Percentiles rank a stretch among this genome's conserved stretches.
Evolutionary conservation across 116 monocot genomes (phyloP).

Genomic region (Cymodocea nodosa): DNA sequence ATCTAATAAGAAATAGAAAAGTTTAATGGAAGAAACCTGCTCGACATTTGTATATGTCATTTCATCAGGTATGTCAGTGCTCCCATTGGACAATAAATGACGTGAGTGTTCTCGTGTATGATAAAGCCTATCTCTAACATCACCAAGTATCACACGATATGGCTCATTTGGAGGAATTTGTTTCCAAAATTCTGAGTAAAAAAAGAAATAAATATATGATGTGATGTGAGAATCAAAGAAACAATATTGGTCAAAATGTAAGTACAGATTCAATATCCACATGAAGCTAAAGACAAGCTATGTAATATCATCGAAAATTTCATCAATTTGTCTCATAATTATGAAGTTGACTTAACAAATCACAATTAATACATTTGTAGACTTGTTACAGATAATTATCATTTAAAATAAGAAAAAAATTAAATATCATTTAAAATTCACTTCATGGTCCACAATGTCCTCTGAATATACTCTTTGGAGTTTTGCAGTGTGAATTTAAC

Average conservation of each 20-base stretch:
- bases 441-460: no score
- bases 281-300: no score
- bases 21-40: slow-evolving; percentile 32
- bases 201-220: not conserved
- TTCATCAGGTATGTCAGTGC: slow-evolving; percentile 86
- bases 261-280: not conserved
- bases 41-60: slow-evolving; percentile 69
- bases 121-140: slow-evolving; percentile 87
- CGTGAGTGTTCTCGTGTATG: slow-evolving; percentile 80
- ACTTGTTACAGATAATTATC: no score
- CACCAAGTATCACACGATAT: slow-evolving; percentile 86
- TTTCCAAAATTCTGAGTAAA: slow-evolving; percentile 85
- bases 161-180: slow-evolving; percentile 89
- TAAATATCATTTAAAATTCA: no score
- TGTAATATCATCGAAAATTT: no score
- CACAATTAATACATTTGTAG: no score
- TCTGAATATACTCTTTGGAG: no score
- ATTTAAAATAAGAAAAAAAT: no score
- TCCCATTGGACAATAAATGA: slow-evolving; percentile 56
- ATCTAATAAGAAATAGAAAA: not conserved
- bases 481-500: no score
- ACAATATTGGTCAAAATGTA: not conserved
- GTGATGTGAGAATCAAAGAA: not conserved
- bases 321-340: no score
- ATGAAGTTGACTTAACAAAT: no score